Evolutionary conservation across 345 rosid species (phyloP), one percentile per base, ranked within the genome.

Genomic region (Eucalyptus cloeziana): DNA sequence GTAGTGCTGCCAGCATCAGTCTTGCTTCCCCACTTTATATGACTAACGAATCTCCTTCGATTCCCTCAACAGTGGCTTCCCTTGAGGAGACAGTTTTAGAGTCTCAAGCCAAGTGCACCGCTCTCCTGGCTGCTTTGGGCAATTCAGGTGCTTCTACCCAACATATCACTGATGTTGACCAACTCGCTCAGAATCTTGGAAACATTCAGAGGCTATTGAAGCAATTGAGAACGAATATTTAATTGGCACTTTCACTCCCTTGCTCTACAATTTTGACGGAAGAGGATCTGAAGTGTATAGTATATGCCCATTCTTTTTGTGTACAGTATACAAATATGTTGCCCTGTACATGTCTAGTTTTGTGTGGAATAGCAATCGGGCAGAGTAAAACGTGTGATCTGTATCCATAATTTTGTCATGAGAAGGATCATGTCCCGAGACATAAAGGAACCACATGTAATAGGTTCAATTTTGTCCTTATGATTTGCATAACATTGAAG

Each of bases 51-150:
- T 88, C 62, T 88, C 37, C 87, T 50, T 4, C 49, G 91, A 58
- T 89, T 89, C n/a, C 13, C 89, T 92, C 95, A 45, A 97, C 97
- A 58, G 91, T 96, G 85, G 87, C 92, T 89, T 97, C 95, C 85
- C 94, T 98, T 4, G 99, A 97, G 93, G 97, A 96, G 90, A 94
- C 95, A 27, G 87, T 96, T 86, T 58, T 85, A 47, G 97, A 96
- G 89, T 93, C 97, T 37, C 96, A 92, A 80, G 93, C 93, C 89
- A 93, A 94, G 89, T 98, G 97, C 76, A 92, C 93, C n/a, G 92
- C 94, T 83, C 91, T 98, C 25, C 81, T 90, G 49, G 90, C 93
- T 10, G 91, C 93, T 44, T 80, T 94, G 24, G 89, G 92, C 37
- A 81, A 87, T 88, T 90, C 97, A 76, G 94, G 92, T 49, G 90